Conservation (phyloP, 352 stramenopile genomes). For the Pythium grandisporangium region DNA sequence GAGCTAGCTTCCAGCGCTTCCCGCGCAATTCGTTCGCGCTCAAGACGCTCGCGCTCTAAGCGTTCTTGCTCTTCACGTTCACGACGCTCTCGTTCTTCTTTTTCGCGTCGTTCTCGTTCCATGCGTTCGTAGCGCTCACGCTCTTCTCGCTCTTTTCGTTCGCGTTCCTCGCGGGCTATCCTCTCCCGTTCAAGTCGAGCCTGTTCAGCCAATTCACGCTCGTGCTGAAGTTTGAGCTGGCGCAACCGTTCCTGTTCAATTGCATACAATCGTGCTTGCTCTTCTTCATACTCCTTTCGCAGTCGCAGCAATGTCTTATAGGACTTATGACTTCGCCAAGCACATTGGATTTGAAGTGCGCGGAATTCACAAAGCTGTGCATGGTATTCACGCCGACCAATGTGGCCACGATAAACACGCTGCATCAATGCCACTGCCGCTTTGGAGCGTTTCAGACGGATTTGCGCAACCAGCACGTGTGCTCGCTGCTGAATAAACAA, state of each 20-base stretch:
- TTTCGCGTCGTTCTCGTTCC: conserved; percentile 22
- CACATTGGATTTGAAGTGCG: conserved; percentile 48
- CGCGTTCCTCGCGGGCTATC: too few relatives aligned
- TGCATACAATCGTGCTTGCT: conserved; percentile 17
- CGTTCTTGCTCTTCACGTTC: conserved; percentile 23
- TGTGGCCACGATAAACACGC: conserved; percentile 24
- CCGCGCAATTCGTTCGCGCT: too few relatives aligned
- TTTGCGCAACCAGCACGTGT: conserved; percentile 33
- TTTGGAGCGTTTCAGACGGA: conserved; percentile 21
- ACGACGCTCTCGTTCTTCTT: conserved; percentile 12
- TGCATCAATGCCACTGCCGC: conserved; percentile 13
- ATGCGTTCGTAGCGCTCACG: conserved; percentile 23
- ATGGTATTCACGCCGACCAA: conserved; percentile 14
- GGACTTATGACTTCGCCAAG: conserved; percentile 22
- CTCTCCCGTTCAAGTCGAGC: conserved; percentile 10
- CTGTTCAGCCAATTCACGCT: conserved; percentile 23
- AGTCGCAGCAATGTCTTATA: conserved; percentile 21
- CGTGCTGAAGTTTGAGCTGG: conserved; percentile 17
- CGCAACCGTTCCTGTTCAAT: conserved; percentile 22
- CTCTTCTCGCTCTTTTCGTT: conserved; percentile 19
- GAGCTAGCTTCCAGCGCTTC: too few relatives aligned
- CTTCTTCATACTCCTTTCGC: conserved; percentile 14
- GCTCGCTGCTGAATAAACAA: conserved; percentile 32
- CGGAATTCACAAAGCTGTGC: conserved; percentile 18
- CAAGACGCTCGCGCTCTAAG: too few relatives aligned